phyloP scores from a whole-genome alignment of 306 rosid genomes.

The Rubus parviflorus region DNA sequence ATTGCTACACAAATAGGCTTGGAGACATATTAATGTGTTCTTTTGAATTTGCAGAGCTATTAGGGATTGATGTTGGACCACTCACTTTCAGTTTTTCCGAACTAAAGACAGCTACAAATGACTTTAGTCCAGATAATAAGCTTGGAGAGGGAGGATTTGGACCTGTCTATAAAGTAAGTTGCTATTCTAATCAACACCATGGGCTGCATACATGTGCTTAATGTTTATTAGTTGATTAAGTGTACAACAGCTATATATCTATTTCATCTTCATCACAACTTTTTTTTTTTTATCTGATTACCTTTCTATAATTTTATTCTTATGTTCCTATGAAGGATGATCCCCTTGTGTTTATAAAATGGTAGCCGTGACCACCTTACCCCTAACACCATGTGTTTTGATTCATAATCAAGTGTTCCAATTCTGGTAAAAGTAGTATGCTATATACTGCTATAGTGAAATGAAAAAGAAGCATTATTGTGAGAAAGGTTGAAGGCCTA shows the following conservation, averaged over 20 bases:
- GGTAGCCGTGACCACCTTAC: not conserved
- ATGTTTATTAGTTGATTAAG: too few species aligned
- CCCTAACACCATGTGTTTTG: not conserved
- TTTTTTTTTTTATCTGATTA: not conserved
- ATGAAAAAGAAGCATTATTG: not conserved
- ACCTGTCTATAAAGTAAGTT: constrained; percentile 68
- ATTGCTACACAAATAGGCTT: not conserved
- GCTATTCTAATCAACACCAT: not conserved
- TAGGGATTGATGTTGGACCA: constrained; percentile 65
- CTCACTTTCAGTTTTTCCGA: constrained; percentile 65
- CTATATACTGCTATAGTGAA: not conserved
- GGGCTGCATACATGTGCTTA: not conserved
- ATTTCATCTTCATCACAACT: not conserved
- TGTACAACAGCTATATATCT: not conserved
- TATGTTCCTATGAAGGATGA: not conserved
- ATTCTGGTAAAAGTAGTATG: not conserved
- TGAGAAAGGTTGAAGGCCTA: not conserved
- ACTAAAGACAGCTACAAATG: constrained; percentile 62
- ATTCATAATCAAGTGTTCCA: not conserved
- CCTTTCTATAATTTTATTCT: not conserved
- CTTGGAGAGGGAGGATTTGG: constrained; percentile 94
- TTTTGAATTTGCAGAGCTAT: constrained; percentile 51
- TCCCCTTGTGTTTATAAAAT: not conserved
- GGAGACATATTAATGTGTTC: not conserved
- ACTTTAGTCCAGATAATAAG: constrained; percentile 56